Base-by-base conservation (phyloP, 345 rosid species). In the Psidium guajava region DNA sequence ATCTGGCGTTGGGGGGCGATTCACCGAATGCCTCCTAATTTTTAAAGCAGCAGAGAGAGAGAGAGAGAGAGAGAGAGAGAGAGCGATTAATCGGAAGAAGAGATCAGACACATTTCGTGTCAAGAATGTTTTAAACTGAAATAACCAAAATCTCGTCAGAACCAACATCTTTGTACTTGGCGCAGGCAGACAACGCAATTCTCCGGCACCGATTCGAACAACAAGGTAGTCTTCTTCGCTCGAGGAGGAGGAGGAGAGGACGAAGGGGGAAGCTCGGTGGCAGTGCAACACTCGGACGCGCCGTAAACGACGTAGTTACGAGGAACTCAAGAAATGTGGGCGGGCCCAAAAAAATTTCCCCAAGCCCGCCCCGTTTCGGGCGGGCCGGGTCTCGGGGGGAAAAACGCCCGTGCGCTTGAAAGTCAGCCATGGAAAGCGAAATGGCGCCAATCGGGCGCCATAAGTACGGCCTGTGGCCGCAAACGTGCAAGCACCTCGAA, bases 1-100 rank as follows among this genome's bases (percentile, higher is more conserved):
- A 59, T 91, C 91, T 28, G 93, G 93, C 21, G 93, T 91, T 25
- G 92, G 93, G 32, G 93, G 91, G 25, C 93, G 91, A 88, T 91
- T 91, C 83, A 91, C 92, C 69, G 91, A 88, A 32, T 85, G 86
- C 87, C 93, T 91, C 93, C 91, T 91, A 16, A 6, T 69, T 50
- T 54, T 77, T n/a, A 24, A 40, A 75, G 54, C 36, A 85, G 77
- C 77, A 32, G 44, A 69, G 47, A 69, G 47, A 69, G 44, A 40
- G 74, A 61, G 40, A 27, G 42, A 36, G 36, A n/a, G n/a, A 32
- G 44, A 69, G 47, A 69, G 47, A 69, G 44, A 40, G 74, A 61
- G 40, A 27, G 42, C 2, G 36, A 69, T 69, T 69, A 69, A 69
- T 32, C 77, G 77, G 77, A 16, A 69, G 77, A 40, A 69, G 32